Evolutionary conservation across 1,139 yeast genomes (phyloP), one percentile per base, ranked within the genome.

Genomic region (Candida mesenterica): DNA sequence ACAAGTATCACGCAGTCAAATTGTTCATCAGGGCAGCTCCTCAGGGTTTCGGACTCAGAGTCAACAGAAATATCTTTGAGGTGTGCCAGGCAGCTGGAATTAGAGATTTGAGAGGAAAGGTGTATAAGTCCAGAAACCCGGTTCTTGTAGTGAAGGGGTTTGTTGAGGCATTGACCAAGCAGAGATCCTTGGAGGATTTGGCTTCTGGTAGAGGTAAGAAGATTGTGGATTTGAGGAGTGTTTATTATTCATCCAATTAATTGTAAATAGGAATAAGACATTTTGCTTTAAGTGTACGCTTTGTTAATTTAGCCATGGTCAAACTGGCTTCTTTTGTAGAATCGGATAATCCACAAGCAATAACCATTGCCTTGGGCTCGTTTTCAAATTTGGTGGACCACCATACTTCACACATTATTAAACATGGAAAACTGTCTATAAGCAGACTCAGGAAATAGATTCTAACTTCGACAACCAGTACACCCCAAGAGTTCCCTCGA

Each of bases 71-170:
- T 59, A 82, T 92, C 47, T 88, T 84, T 53, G 97, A 90, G 64
- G 80, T 94, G 42, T 92, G 97, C 61, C 88, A 85, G 57, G 83
- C 92, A 44, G 96, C 94, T 3, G 99, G 99, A 45, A 89, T 92
- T 56, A 86, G 84, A 59, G 99, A 92, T 65, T 70, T 92, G 50
- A 79, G 90, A 50, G 97, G 95, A 4, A 90, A 90, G 58, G 83
- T 92, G 34, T 87, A 85, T 68, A 83, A 90, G 55, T 86, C 96
- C 24, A 78, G 97, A 70, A 92, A 92, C 65, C 85, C 86, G 32
- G 87, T 92, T 94, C 89, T 90, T 62, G 95, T 90, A 34, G 87
- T 90, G 39, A 89, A 90, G 67, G 95, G 94, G 31, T 79, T 90
- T 38, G 73, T 90, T 40, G 95, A 88, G 58, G 97, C 97, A 2